Base-by-base conservation (phyloP, 805 yeast genomes). In the Metschnikowia orientalis region DNA sequence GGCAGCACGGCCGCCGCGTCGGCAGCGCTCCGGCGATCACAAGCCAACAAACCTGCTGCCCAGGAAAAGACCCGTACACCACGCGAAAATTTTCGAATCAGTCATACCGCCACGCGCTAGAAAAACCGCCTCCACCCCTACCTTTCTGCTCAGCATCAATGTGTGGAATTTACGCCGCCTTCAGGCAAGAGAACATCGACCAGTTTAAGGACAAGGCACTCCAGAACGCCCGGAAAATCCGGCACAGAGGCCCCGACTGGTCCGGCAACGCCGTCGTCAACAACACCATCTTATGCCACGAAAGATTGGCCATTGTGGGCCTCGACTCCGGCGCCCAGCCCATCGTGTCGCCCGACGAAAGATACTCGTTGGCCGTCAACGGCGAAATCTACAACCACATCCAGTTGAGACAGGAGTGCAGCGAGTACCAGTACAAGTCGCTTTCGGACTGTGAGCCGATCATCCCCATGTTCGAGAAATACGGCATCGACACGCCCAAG, bases 241-340 rank as follows among this genome's bases (percentile, higher is more conserved):
- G 99, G 69, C 99, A 92, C 67, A 81, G 99, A 67, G 99, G 99
- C 55, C 99, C 99, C 48, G 99, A 92, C 67, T 92, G 99, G 99
- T 75, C 88, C 23, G 98, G 98, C 55, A 88, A 87, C 78, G 59
- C 73, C 45, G 78, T 79, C 57, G 85, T 85, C 79, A 85, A 87
- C 80, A 60, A 69, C 45, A 86, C 97, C 29, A 80, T 92, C 47
- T 65, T 92, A 48, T 80, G 84, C 50, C 98, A 92, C 61, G 98
- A 92, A 71, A 85, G 98, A 71, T 73, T 92, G 59, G 94, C 97
- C 47, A 89, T 92, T 57, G 98, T 92, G 42, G 98, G 98, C 51
- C 73, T 92, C 50, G 97, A 88, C 61, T 72, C 95, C 27, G 99
- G 99, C 57, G 96, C 98, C 44, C 99, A 92, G 69, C 99, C 99